Evolutionary conservation across 352 stramenopile species (phyloP).

Genomic region (Phytophthora niederhauseri): DNA sequence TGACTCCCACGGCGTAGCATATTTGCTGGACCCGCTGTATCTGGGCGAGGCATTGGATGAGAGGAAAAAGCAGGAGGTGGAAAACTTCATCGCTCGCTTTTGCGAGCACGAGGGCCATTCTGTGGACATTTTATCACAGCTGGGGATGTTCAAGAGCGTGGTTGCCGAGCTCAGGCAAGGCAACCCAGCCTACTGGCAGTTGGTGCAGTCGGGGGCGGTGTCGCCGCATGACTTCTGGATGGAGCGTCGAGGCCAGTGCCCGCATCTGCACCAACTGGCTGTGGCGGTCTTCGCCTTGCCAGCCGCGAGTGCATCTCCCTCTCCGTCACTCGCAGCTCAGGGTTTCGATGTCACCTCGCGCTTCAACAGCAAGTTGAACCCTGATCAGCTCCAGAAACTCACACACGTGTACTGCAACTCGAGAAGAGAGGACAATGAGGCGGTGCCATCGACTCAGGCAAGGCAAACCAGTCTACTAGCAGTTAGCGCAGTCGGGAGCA

Average conservation of each 20-base stretch:
- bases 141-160: slow-evolving; percentile 56
- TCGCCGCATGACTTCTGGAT: slow-evolving; percentile 64
- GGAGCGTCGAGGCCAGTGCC: slow-evolving; percentile 56
- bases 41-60: slow-evolving; percentile 57
- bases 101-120: slow-evolving; percentile 40
- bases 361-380: slow-evolving; percentile 45
- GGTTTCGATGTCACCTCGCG: slow-evolving; percentile 43
- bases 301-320: slow-evolving; percentile 44
- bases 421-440: slow-evolving; percentile 22
- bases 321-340: slow-evolving; percentile 43
- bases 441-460: slow-evolving; percentile 30
- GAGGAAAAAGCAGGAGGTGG: slow-evolving; percentile 46
- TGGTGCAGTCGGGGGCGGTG: slow-evolving; percentile 53
- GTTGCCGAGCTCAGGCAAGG: slow-evolving; percentile 57
- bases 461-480: slow-evolving; percentile 59
- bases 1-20: slow-evolving; percentile 63
- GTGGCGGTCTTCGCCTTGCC: slow-evolving; percentile 61
- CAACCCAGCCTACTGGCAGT: slow-evolving; percentile 62
- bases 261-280: slow-evolving; percentile 63
- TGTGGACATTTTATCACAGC: slow-evolving; percentile 53
- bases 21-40: slow-evolving; percentile 63
- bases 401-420: slow-evolving; percentile 70
- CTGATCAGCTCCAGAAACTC: slow-evolving; percentile 60
- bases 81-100: slow-evolving; percentile 56
- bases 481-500: slow-evolving; percentile 49